Conservation (phyloP, 805 yeast genomes). For the Yamadazyma kitorensis region DNA sequence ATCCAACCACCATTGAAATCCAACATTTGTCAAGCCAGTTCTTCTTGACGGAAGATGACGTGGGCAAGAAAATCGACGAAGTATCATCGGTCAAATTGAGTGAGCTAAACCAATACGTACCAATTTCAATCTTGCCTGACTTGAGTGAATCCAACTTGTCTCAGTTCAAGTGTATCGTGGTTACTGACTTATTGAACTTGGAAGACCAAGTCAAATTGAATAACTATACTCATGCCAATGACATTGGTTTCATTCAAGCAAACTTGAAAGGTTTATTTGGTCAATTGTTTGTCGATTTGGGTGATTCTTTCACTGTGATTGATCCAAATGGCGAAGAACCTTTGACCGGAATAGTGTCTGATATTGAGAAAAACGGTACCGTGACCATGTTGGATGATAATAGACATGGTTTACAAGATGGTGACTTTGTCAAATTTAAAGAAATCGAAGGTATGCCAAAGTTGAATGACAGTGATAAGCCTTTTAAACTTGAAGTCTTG, state of each 20-base stretch:
- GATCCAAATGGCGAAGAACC: slow-evolving; percentile 96
- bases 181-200: slow-evolving; percentile 62
- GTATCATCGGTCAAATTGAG: slow-evolving; percentile 66
- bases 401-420: slow-evolving; percentile 93
- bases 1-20: slow-evolving; percentile 65
- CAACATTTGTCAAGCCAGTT: slow-evolving; percentile 87
- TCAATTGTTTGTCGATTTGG: slow-evolving; percentile 85
- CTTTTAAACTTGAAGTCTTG: slow-evolving; percentile 74
- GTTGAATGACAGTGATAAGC: slow-evolving; percentile 64
- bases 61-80: slow-evolving; percentile 76
- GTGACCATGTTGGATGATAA: slow-evolving; percentile 92
- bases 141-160: slow-evolving; percentile 53
- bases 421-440: slow-evolving; percentile 79
- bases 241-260: slow-evolving; percentile 77
- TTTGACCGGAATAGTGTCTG: slow-evolving; percentile 79
- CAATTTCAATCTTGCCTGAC: slow-evolving; percentile 62
- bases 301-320: slow-evolving; percentile 70
- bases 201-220: slow-evolving; percentile 77
- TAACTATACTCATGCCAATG: slow-evolving; percentile 66
- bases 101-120: slow-evolving; percentile 89
- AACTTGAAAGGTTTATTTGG: slow-evolving; percentile 89
- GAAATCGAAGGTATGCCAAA: slow-evolving; percentile 80
- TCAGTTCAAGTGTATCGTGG: slow-evolving; percentile 75
- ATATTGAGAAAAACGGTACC: slow-evolving; percentile 81
- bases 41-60: slow-evolving; percentile 65